Evolutionary conservation across 2,329 filamentous ascomycete genomes (phyloP).

Genomic region (Sporothrix protearum): DNA sequence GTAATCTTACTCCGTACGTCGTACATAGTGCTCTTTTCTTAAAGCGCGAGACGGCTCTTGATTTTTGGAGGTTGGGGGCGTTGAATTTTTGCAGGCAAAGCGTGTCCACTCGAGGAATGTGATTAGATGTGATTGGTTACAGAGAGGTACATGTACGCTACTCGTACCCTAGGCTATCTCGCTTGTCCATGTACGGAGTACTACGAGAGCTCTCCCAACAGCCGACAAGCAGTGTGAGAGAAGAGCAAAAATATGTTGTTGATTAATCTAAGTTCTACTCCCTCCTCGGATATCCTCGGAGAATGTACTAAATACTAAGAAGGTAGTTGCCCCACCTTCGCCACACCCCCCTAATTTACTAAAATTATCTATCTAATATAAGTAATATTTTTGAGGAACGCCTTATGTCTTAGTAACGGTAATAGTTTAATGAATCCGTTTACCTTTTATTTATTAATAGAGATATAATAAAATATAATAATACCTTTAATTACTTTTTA

Average conservation of each 20-base stretch:
- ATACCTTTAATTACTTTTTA: background rate
- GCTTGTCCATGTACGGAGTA: too few species aligned
- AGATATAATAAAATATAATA: background rate
- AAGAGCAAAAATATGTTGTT: too few species aligned
- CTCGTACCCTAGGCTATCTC: background rate
- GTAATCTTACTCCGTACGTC: background rate
- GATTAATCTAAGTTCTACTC: too few species aligned
- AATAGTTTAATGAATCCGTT: background rate
- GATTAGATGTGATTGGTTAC: slow-evolving; percentile 3
- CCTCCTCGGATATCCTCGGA: too few species aligned
- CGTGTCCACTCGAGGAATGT: background rate
- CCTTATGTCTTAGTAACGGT: too few species aligned
- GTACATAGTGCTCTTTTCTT: background rate
- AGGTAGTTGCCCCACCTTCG: too few species aligned
- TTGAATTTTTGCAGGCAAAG: background rate
- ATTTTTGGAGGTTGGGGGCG: slow-evolving; percentile 6
- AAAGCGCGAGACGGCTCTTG: background rate
- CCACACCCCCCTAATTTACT: too few species aligned
- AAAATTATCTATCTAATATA: too few species aligned
- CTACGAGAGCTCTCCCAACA: background rate
- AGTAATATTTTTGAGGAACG: too few species aligned
- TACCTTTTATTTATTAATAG: background rate
- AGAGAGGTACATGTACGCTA: background rate
- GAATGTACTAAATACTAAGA: too few species aligned
- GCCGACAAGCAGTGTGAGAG: too few species aligned